These are phyloP conservation scores for Rhizoctonia solani DNA, from an alignment of 1,284 basidiomycete species.

Conservation along the genomic window DNA sequence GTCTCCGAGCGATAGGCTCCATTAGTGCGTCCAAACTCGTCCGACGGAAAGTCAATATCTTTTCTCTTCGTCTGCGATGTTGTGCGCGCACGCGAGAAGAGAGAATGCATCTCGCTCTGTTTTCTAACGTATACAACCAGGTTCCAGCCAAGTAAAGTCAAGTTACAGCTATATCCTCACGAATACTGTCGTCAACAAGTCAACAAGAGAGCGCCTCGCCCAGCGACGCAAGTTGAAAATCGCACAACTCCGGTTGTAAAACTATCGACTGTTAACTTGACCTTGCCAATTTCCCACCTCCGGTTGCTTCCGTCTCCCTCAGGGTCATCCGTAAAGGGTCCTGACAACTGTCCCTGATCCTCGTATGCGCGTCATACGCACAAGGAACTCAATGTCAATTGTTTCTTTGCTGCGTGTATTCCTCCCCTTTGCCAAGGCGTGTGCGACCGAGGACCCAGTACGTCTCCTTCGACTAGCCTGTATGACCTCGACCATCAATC, in stretches of 20 bases:
- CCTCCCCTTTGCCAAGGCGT: too few relatives aligned
- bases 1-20: constrained; percentile 50
- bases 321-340: constrained; percentile 14
- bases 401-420: too few relatives aligned
- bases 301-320: background rate
- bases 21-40: constrained; percentile 68
- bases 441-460: too few relatives aligned
- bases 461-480: too few relatives aligned
- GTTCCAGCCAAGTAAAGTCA: too few relatives aligned
- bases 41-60: constrained; percentile 43
- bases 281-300: background rate
- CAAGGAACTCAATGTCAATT: too few relatives aligned
- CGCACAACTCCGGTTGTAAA: too few relatives aligned
- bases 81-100: constrained; percentile 27
- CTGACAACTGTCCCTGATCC: constrained; percentile 9
- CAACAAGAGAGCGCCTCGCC: background rate
- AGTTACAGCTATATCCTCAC: too few relatives aligned
- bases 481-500: too few relatives aligned
- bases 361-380: background rate
- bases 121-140: too few relatives aligned
- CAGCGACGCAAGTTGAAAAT: constrained; percentile 21
- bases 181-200: too few relatives aligned
- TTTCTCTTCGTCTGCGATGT: constrained; percentile 19
- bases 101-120: constrained; percentile 10
- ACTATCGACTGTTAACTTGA: too few relatives aligned